These are phyloP conservation scores for Halocafeteria seosinensis DNA, from an alignment of 108 stramenopile genomes.

Conservation along the genomic window DNA sequence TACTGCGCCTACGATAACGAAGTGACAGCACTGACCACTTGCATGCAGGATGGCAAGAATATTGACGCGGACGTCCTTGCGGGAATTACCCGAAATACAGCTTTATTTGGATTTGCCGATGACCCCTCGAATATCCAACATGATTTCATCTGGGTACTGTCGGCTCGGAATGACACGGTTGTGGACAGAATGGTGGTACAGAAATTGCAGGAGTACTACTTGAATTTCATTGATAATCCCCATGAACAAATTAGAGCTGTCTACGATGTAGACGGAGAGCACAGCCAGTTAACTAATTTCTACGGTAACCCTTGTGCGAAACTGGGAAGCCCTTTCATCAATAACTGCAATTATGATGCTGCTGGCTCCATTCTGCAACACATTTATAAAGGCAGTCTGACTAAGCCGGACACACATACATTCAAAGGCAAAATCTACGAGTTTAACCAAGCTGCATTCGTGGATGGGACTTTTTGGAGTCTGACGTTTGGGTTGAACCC, in stretches of 20 bases:
- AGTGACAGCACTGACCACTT: neutral
- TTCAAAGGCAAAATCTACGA: neutral
- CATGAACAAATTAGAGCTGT: neutral
- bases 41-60: neutral
- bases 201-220: neutral
- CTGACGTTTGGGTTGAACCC: neutral
- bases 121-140: neutral
- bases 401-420: neutral
- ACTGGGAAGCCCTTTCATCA: constrained; percentile 3
- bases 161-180: constrained; percentile 5
- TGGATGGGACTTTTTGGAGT: neutral
- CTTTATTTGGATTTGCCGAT: neutral
- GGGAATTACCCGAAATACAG: neutral
- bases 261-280: constrained; percentile 2
- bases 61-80: neutral
- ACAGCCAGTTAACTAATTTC: neutral
- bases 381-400: neutral
- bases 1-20: constrained; percentile 5
- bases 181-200: constrained; percentile 9
- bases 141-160: neutral
- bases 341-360: constrained; percentile 1
- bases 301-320: constrained; percentile 5
- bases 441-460: neutral
- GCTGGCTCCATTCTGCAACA: constrained; percentile 1
- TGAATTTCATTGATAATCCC: neutral